Evolutionary conservation across 139 green algal genomes (phyloP), one percentile per base, ranked within the genome.

Genomic region (Micromonas commoda): DNA sequence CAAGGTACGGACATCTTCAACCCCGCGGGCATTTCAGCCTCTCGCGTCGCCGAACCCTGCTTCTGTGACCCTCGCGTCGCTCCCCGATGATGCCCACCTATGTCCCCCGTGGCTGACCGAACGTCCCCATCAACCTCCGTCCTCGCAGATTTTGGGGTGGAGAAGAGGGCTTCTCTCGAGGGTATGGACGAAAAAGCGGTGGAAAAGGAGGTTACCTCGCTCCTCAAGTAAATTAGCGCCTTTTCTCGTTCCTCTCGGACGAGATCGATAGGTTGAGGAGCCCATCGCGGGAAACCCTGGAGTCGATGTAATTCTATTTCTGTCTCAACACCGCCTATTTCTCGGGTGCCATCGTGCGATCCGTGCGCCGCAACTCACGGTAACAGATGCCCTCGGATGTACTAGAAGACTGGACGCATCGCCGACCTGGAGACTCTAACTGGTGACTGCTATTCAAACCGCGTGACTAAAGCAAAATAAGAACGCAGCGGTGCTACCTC

Each of bases 121-220:
- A n/a, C n/a, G n/a, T n/a, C n/a, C n/a, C n/a, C n/a, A n/a, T n/a
- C n/a, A n/a, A n/a, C n/a, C n/a, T n/a, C 26, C 35, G 24, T 75
- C 68, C 24, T 33, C 33, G 35, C 68, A 75, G 68, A 78, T 39
- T 70, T 70, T 2, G 72, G 72, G 21, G 31, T 60, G 72, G 72
- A 78, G 53, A 78, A 78, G 72, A 70, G n/a, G 31, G 39, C 69
- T 1, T 26, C 51, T 35, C n/a, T 78, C 21, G 33, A 68, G n/a
- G 72, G 45, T 0, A 21, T 78, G 26, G 53, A 68, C 52, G 72
- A n/a, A 32, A 69, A 68, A 24, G 72, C n/a, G 20, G 53, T 78
- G 29, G 57, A 68, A 32, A 78, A 78, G 13, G 35, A 53, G 13
- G 37, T 76, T 9, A 31, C 20, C 6, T 33, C 21, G 32, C 3